Evolutionary conservation across 176 grass and related monocot genomes (phyloP).

Genomic region (Zoysia pacifica): DNA sequence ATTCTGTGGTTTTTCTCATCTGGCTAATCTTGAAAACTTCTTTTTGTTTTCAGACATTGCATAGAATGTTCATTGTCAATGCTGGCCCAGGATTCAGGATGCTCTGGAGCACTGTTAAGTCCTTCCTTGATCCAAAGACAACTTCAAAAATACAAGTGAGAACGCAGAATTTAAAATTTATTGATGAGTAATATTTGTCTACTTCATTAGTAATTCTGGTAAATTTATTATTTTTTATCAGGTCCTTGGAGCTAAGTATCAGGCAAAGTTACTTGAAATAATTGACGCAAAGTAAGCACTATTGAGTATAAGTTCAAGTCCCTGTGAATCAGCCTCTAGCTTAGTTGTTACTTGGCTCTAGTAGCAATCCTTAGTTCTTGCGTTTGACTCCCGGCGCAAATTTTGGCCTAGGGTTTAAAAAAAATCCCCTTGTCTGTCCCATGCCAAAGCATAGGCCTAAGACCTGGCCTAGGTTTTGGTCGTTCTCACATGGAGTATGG

Average conservation of each 20-base stretch:
- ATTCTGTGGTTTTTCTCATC: neutral
- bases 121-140: constrained; percentile 30
- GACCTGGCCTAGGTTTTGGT: too few relatives aligned
- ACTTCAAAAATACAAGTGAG: constrained; percentile 27
- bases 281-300: constrained; percentile 42
- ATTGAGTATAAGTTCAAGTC: neutral
- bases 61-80: constrained; percentile 30
- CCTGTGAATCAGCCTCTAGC: neutral
- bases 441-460: too few relatives aligned
- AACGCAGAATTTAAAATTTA: neutral
- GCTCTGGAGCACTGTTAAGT: constrained; percentile 25
- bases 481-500: too few relatives aligned
- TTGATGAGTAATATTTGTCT: neutral
- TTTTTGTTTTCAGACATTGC: constrained; percentile 15
- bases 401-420: too few relatives aligned
- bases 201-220: neutral
- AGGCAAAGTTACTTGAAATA: constrained; percentile 56
- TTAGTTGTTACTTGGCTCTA: too few relatives aligned
- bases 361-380: too few relatives aligned
- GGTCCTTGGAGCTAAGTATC: constrained; percentile 56
- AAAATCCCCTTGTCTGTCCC: too few relatives aligned
- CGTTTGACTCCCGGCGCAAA: too few relatives aligned
- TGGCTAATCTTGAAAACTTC: neutral
- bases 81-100: constrained; percentile 28
- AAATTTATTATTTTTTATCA: neutral